These are phyloP conservation scores for Solanum virginianum DNA, from an alignment of 257 asterid genomes.

Conservation along the genomic window DNA sequence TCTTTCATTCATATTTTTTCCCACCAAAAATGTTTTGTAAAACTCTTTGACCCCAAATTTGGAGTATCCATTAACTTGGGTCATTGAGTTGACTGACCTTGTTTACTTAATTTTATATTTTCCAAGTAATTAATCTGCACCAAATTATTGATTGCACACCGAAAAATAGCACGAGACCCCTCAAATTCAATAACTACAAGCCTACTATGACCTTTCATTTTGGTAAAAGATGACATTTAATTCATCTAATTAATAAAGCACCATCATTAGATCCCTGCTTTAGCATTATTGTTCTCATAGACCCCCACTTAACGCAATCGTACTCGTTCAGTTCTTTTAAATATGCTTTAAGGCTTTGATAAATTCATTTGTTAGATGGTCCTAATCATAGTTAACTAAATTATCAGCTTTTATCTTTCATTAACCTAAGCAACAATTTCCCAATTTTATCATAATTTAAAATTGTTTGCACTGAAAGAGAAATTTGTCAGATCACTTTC, in stretches of 20 bases:
- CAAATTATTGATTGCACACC: not conserved
- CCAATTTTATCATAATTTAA: not conserved
- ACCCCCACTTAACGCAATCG: not conserved
- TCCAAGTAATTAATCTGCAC: not conserved
- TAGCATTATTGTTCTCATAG: not conserved
- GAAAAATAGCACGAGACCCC: not conserved
- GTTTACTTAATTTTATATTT: not conserved
- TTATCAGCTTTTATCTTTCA: not conserved
- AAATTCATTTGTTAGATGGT: not conserved
- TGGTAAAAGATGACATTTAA: not conserved
- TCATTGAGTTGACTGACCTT: not conserved
- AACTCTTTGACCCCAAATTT: too few relatives aligned
- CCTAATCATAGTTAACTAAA: not conserved
- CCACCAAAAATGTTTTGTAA: too few relatives aligned
- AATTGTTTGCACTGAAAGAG: not conserved
- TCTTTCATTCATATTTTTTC: too few relatives aligned
- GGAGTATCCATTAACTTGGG: not conserved
- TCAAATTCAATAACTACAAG: not conserved
- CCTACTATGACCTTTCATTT: not conserved
- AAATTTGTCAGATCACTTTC: not conserved
- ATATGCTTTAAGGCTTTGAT: not conserved
- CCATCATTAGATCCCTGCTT: not conserved
- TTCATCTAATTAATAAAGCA: not conserved
- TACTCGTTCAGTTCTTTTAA: not conserved
- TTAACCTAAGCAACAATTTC: not conserved